Conservation (phyloP, 2,329 filamentous ascomycete species). For the Coleophoma eucalyptorum region DNA sequence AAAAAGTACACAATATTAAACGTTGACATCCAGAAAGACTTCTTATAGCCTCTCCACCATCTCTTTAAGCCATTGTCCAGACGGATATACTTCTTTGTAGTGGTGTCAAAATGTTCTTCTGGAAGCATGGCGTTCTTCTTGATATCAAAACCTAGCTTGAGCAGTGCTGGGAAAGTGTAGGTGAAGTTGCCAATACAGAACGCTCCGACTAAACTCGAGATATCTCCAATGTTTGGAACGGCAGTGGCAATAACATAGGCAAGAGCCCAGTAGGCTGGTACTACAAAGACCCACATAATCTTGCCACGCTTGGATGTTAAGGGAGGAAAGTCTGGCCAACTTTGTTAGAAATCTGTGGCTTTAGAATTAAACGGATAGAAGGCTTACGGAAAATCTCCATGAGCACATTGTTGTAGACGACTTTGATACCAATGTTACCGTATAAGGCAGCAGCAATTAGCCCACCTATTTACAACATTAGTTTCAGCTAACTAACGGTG, state of each 20-base stretch:
- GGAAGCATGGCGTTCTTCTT: conserved; percentile 38
- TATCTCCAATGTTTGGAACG: conserved; percentile 45
- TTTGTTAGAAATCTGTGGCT: conserved; percentile 42
- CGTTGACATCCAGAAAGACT: conserved; percentile 27
- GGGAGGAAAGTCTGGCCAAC: conserved; percentile 40
- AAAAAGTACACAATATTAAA: conserved; percentile 34
- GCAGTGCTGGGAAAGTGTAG: conserved; percentile 46
- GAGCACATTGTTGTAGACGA: conserved; percentile 37
- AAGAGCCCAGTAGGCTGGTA: conserved; percentile 53
- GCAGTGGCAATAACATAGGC: conserved; percentile 52
- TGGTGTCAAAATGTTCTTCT: conserved; percentile 38
- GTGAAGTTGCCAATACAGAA: conserved; percentile 53
- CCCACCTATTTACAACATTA: not conserved
- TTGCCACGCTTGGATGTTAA: conserved; percentile 16
- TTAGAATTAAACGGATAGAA: conserved; percentile 37
- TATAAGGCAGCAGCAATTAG: conserved; percentile 27
- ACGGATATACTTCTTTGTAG: conserved; percentile 16
- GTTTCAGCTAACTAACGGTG: not conserved
- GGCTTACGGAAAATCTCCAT: conserved; percentile 36
- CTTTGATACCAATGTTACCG: conserved; percentile 37
- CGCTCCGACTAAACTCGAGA: conserved; percentile 44
- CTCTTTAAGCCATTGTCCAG: conserved; percentile 34
- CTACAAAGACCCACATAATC: conserved; percentile 38
- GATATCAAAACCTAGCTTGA: conserved; percentile 37
- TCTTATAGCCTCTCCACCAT: conserved; percentile 33